Percentiles rank a stretch among this genome's conserved stretches.
Evolutionary conservation across 129 eudicot genomes (phyloP).

Genomic region (Kitagawia praeruptora): DNA sequence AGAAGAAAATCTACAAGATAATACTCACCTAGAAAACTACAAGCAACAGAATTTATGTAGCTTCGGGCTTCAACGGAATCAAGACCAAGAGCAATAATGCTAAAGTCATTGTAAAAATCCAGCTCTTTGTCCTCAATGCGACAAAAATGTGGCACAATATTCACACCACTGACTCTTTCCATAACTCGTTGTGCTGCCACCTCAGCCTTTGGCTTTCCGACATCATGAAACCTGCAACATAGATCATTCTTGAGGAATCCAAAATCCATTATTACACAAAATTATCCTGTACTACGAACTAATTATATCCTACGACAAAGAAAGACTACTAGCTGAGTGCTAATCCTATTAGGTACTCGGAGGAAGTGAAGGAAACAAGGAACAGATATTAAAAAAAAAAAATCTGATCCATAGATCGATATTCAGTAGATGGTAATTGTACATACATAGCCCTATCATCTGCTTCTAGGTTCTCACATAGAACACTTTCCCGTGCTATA

Average conservation of each 20-base stretch:
- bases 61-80: conserved; percentile 97
- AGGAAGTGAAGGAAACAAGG: background rate
- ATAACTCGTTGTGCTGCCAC: conserved; percentile 93
- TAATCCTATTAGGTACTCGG: background rate
- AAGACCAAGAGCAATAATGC: conserved; percentile 88
- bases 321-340: background rate
- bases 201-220: conserved; percentile 92
- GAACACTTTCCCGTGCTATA: background rate
- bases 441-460: background rate
- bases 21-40: conserved; percentile 75
- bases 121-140: conserved; percentile 90
- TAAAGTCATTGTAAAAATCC: conserved; percentile 75
- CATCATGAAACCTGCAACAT: conserved; percentile 40
- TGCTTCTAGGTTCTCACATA: background rate
- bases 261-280: background rate
- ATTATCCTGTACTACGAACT: background rate
- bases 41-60: conserved; percentile 82
- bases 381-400: background rate
- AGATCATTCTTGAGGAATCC: background rate
- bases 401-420: too few relatives aligned
- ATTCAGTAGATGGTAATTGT: background rate
- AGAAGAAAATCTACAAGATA: conserved; percentile 5
- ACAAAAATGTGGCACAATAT: conserved; percentile 84
- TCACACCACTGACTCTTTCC: conserved; percentile 90
- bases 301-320: background rate